phyloP scores from a whole-genome alignment of 1,139 yeast genomes.

The Sugiyamaella castrensis region DNA sequence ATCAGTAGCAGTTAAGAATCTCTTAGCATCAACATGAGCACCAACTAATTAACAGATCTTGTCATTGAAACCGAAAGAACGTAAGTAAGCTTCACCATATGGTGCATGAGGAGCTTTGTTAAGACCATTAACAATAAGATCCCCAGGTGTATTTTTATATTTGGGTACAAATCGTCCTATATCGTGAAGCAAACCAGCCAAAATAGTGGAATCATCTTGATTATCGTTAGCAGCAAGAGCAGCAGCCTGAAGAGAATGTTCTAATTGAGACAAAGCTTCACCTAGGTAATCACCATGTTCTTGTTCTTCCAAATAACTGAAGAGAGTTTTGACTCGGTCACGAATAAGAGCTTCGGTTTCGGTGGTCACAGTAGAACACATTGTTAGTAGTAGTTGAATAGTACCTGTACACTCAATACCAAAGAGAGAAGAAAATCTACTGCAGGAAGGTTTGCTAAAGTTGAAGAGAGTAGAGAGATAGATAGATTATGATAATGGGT shows the following conservation, averaged over 20 bases:
- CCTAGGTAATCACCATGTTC: slow-evolving; percentile 21
- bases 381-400: neutral
- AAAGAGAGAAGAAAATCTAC: no score
- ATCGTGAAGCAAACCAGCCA: slow-evolving; percentile 20
- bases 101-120: slow-evolving; percentile 17
- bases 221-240: slow-evolving; percentile 14
- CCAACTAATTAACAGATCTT: slow-evolving; percentile 22
- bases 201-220: slow-evolving; percentile 19
- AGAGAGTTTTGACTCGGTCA: slow-evolving; percentile 13
- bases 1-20: slow-evolving; percentile 18
- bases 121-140: slow-evolving; percentile 11
- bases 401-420: neutral
- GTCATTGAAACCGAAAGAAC: slow-evolving; percentile 21
- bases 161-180: slow-evolving; percentile 20
- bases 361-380: neutral
- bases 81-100: slow-evolving; percentile 19
- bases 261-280: slow-evolving; percentile 19
- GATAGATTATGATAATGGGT: no score
- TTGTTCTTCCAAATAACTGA: slow-evolving; percentile 16
- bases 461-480: neutral
- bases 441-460: neutral
- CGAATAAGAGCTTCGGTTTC: neutral
- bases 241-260: slow-evolving; percentile 20
- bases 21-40: slow-evolving; percentile 19
- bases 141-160: slow-evolving; percentile 14